Percentiles rank a stretch among this genome's conserved stretches.
Evolutionary conservation across 2,329 filamentous ascomycete species (phyloP).

Genomic region (Sordariomycetes sp.): DNA sequence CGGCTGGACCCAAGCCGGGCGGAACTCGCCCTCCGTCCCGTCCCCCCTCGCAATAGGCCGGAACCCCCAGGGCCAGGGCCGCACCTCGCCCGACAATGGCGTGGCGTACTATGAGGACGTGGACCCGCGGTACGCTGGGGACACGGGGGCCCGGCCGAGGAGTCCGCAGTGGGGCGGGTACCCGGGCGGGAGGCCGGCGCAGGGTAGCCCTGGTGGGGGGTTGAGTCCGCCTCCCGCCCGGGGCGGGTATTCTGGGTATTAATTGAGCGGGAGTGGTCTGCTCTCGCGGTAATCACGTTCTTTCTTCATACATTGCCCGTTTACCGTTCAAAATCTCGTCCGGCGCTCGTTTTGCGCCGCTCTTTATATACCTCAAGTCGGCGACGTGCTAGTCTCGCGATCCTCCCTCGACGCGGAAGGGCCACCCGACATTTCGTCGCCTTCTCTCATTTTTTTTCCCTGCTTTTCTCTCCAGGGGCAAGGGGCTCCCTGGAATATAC

Average conservation of each 20-base stretch:
- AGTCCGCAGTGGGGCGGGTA: constrained; percentile 11
- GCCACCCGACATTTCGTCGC: too few species aligned
- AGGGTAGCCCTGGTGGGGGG: constrained; percentile 26
- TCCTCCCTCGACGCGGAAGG: not conserved
- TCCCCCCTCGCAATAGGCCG: constrained; percentile 20
- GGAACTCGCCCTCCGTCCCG: constrained; percentile 29
- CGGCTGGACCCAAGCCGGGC: constrained; percentile 36
- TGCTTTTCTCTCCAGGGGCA: too few species aligned
- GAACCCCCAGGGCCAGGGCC: constrained; percentile 5
- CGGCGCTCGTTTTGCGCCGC: not conserved
- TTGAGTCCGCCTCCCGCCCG: constrained; percentile 30
- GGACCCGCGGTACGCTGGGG: constrained; percentile 64
- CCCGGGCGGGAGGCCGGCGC: constrained; percentile 14
- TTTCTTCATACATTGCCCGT: not conserved
- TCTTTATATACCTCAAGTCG: not conserved
- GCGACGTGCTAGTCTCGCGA: not conserved
- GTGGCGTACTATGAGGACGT: constrained; percentile 80
- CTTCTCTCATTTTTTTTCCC: too few species aligned
- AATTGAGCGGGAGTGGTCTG: not conserved
- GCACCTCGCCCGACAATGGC: not conserved
- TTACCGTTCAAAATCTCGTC: not conserved
- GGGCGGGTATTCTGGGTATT: constrained; percentile 13
- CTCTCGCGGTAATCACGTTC: not conserved
- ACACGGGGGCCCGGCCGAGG: constrained; percentile 10
- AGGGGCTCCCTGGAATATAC: too few species aligned